Conservation (phyloP, 495 filamentous ascomycete genomes). For the Friedmanniomyces simplex region DNA sequence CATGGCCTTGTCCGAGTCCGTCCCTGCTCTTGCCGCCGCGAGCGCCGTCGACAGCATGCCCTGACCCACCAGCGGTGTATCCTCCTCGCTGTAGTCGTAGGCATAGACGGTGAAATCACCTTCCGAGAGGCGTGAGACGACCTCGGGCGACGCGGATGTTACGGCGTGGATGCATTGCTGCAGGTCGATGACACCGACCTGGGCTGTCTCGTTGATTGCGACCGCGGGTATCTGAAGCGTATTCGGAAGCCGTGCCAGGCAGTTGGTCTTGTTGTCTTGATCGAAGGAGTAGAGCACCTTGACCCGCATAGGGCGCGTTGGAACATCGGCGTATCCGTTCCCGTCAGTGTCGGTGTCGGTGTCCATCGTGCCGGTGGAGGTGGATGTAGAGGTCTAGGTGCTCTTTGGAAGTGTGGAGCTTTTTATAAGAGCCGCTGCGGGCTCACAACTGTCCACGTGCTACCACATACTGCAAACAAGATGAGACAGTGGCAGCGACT, state of each 20-base stretch:
- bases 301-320: constrained; percentile 42
- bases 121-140: constrained; percentile 62
- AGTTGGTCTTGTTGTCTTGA: constrained; percentile 76
- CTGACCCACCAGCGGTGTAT: constrained; percentile 86
- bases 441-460: constrained; percentile 15
- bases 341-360: not conserved
- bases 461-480: constrained; percentile 10
- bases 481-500: not conserved
- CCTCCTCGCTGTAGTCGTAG: constrained; percentile 90
- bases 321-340: constrained; percentile 10
- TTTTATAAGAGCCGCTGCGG: constrained; percentile 8
- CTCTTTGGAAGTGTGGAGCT: constrained; percentile 1
- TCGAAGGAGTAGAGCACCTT: constrained; percentile 98
- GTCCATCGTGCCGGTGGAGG: constrained; percentile 9
- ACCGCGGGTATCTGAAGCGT: constrained; percentile 70
- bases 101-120: constrained; percentile 95
- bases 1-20: constrained; percentile 56
- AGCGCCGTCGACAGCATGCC: constrained; percentile 89
- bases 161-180: constrained; percentile 86
- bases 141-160: constrained; percentile 72
- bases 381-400: constrained; percentile 1
- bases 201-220: constrained; percentile 60
- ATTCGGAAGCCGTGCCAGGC: constrained; percentile 80
- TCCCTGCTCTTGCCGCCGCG: constrained; percentile 47
- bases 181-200: constrained; percentile 82